A percentile compares a stretch with the other conserved stretches of the same genome.
Evolutionary conservation across 306 rosid genomes (phyloP).

Genomic region (Malus sylvestris): DNA sequence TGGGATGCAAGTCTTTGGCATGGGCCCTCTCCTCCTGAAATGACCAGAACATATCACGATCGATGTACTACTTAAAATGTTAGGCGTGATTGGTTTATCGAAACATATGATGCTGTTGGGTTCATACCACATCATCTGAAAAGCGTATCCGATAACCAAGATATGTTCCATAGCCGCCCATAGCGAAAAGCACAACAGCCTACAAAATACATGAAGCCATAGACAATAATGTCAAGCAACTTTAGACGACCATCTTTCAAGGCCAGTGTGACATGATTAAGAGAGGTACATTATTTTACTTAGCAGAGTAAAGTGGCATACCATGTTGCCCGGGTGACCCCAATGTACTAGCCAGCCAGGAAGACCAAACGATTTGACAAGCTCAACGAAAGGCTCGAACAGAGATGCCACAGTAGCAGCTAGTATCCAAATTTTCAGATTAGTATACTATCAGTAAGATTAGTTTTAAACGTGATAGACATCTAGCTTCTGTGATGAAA

Average conservation of each 20-base stretch:
- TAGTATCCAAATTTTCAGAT: slow-evolving; percentile 17
- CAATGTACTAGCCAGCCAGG: slow-evolving; percentile 94
- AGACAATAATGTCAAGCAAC: not conserved
- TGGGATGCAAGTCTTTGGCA: slow-evolving; percentile 94
- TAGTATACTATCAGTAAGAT: not conserved
- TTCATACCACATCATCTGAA: slow-evolving; percentile 61
- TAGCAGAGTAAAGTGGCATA: slow-evolving; percentile 1
- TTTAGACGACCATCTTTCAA: not conserved
- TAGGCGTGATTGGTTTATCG: not conserved
- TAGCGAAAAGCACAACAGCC: slow-evolving; percentile 95
- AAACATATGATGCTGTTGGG: not conserved
- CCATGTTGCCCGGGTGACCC: slow-evolving; percentile 99
- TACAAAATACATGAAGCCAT: slow-evolving; percentile 9
- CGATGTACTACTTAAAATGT: no score
- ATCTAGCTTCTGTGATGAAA: no score
- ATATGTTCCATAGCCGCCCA: slow-evolving; percentile 98
- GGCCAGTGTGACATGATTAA: not conserved
- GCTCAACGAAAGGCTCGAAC: slow-evolving; percentile 73
- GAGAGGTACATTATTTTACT: not conserved
- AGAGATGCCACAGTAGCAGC: slow-evolving; percentile 50
- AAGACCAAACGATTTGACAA: slow-evolving; percentile 57
- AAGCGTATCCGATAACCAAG: slow-evolving; percentile 78
- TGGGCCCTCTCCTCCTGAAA: slow-evolving; percentile 76
- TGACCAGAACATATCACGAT: not conserved
- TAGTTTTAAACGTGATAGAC: no score